Conservation (phyloP, 306 rosid species). For the Hippophae tibetana region DNA sequence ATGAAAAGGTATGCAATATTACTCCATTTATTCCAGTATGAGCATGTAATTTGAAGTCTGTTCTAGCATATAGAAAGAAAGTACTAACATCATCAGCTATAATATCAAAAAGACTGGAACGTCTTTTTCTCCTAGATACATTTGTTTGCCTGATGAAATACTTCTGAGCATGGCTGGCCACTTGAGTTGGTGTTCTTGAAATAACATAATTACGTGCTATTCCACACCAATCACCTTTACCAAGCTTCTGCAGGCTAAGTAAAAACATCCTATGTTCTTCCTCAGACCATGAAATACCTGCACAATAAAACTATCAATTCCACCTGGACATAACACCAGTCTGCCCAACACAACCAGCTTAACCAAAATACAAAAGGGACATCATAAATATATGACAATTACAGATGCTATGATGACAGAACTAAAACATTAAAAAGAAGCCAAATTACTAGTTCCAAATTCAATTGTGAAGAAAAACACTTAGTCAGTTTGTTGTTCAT, state of each 20-base stretch:
- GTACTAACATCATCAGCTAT: constrained; percentile 82
- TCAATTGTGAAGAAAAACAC: no score
- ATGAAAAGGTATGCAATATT: constrained; percentile 1
- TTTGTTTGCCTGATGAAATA: constrained; percentile 92
- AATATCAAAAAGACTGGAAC: constrained; percentile 94
- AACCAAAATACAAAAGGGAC: not conserved
- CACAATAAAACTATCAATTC: constrained; percentile 14
- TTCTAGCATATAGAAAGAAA: constrained; percentile 12
- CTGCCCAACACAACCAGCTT: not conserved
- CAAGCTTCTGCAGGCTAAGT: constrained; percentile 89
- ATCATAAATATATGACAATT: not conserved
- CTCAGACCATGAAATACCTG: constrained; percentile 98
- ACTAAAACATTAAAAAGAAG: no score
- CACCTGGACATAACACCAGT: constrained; percentile 3
- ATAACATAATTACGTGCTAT: constrained; percentile 86
- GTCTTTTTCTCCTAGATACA: constrained; percentile 86
- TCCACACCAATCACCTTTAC: constrained; percentile 99
- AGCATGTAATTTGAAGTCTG: no score
- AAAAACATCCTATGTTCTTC: constrained; percentile 98
- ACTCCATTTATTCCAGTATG: not conserved
- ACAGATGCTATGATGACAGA: no score
- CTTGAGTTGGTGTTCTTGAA: constrained; percentile 96
- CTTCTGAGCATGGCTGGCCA: constrained; percentile 98
- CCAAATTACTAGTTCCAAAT: no score
- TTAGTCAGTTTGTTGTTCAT: no score